phyloP scores from a whole-genome alignment of 2,329 filamentous ascomycete genomes.

The Colletotrichum destructivum region DNA sequence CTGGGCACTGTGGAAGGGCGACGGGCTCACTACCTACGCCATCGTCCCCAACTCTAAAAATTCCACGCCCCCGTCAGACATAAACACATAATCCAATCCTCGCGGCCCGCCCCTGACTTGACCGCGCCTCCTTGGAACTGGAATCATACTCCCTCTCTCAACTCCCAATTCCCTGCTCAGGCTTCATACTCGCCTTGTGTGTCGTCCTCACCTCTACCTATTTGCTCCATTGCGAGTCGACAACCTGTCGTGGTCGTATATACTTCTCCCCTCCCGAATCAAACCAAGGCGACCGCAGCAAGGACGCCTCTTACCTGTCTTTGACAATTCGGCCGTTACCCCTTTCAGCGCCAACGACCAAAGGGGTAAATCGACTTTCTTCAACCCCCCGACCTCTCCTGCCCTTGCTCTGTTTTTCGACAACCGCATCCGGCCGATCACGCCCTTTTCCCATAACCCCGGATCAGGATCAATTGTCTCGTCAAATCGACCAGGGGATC shows the following conservation, averaged over 20 bases:
- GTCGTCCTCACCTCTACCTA: background rate
- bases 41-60: slow-evolving; percentile 44
- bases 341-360: slow-evolving; percentile 40
- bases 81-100: slow-evolving; percentile 41
- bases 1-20: slow-evolving; percentile 34
- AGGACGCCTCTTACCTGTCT: slow-evolving; percentile 28
- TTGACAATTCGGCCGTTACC: slow-evolving; percentile 40
- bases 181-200: slow-evolving; percentile 14
- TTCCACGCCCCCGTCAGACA: slow-evolving; percentile 40
- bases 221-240: slow-evolving; percentile 26
- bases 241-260: background rate
- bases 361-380: slow-evolving; percentile 39
- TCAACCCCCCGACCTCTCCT: slow-evolving; percentile 14
- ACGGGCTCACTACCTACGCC: slow-evolving; percentile 41
- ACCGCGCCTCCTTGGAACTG: slow-evolving; percentile 25
- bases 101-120: slow-evolving; percentile 38
- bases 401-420: slow-evolving; percentile 21
- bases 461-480: slow-evolving; percentile 36
- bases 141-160: slow-evolving; percentile 27
- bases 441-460: slow-evolving; percentile 18
- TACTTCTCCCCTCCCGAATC: slow-evolving; percentile 6
- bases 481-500: slow-evolving; percentile 32
- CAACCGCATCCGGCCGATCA: slow-evolving; percentile 39
- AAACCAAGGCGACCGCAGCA: slow-evolving; percentile 19
- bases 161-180: slow-evolving; percentile 22